Percentiles rank a stretch among this genome's conserved stretches.
These are phyloP conservation scores for Purshia tridentata DNA, from an alignment of 306 rosid genomes.

Conservation along the genomic window DNA sequence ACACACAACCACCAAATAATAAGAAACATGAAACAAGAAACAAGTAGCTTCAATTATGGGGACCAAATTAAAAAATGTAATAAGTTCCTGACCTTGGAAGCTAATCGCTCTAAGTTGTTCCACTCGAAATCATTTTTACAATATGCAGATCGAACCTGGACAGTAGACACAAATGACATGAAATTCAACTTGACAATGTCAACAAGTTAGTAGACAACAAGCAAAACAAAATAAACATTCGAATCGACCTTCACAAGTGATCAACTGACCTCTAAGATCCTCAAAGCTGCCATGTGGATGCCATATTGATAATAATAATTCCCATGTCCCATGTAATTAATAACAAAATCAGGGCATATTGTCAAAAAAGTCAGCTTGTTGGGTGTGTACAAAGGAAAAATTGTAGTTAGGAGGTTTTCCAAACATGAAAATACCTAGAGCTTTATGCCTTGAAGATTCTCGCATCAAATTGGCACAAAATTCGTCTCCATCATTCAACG, in stretches of 20 bases:
- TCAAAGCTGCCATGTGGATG: conserved; percentile 61
- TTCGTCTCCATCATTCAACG: conserved; percentile 83
- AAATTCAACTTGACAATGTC: conserved; percentile 8
- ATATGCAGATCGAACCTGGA: conserved; percentile 91
- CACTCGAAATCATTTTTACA: conserved; percentile 88
- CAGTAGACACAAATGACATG: conserved; percentile 8
- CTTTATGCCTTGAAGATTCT: conserved; percentile 83
- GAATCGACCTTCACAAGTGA: conserved; percentile 5
- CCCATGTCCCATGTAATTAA: neutral
- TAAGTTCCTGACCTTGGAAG: conserved; percentile 52
- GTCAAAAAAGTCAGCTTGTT: conserved; percentile 24
- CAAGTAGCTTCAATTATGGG: neutral
- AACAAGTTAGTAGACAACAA: neutral
- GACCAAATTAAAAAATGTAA: neutral
- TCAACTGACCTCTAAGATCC: conserved; percentile 76
- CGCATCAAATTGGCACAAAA: conserved; percentile 82
- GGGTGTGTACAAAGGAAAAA: neutral
- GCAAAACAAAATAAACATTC: neutral
- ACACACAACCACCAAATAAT: neutral
- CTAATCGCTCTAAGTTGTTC: conserved; percentile 72
- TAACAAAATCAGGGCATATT: neutral
- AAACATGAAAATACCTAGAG: conserved; percentile 47
- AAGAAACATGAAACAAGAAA: neutral
- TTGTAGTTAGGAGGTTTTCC: neutral
- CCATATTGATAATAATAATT: conserved; percentile 15